Conservation (phyloP, 805 yeast genomes). For the Priceomyces fermenticarens region DNA sequence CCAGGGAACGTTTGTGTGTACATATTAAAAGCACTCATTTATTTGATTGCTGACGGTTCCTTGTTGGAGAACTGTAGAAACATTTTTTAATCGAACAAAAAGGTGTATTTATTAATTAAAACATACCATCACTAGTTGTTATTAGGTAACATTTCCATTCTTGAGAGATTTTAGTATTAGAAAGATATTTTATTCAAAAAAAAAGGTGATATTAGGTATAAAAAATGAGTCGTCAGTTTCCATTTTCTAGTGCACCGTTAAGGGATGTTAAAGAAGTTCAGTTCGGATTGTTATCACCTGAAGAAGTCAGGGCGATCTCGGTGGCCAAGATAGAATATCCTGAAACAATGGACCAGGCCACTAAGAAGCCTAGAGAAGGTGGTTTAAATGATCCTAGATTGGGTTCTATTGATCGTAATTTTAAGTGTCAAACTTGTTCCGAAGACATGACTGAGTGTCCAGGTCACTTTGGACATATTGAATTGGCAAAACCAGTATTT, state of each 20-base stretch:
- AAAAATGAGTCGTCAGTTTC: constrained; percentile 53
- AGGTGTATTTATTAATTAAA: neutral
- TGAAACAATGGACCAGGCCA: constrained; percentile 98
- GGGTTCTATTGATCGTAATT: constrained; percentile 95
- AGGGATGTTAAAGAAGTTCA: constrained; percentile 98
- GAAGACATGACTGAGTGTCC: constrained; percentile 99
- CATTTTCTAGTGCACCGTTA: constrained; percentile 97
- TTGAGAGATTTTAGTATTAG: neutral
- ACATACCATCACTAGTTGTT: neutral
- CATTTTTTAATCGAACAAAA: constrained; percentile 1
- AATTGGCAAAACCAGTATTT: constrained; percentile 96
- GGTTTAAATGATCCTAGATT: constrained; percentile 96
- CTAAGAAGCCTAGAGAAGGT: constrained; percentile 91
- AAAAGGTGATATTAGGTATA: constrained; percentile 3
- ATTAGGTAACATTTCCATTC: neutral
- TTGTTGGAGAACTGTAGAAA: constrained; percentile 3
- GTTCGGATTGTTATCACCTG: constrained; percentile 97
- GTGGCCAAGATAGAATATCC: constrained; percentile 98
- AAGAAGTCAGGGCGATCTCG: constrained; percentile 91
- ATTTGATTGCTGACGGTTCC: constrained; percentile 24
- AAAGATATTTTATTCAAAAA: constrained; percentile 6
- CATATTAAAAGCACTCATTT: constrained; percentile 27
- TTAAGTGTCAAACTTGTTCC: constrained; percentile 98
- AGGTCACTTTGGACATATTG: constrained; percentile 99
- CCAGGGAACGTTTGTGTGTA: neutral